Percentiles rank a stretch among this genome's conserved stretches.
phyloP scores from a whole-genome alignment of 768 basidiomycete genomes.

The Auriculariales sp. region DNA sequence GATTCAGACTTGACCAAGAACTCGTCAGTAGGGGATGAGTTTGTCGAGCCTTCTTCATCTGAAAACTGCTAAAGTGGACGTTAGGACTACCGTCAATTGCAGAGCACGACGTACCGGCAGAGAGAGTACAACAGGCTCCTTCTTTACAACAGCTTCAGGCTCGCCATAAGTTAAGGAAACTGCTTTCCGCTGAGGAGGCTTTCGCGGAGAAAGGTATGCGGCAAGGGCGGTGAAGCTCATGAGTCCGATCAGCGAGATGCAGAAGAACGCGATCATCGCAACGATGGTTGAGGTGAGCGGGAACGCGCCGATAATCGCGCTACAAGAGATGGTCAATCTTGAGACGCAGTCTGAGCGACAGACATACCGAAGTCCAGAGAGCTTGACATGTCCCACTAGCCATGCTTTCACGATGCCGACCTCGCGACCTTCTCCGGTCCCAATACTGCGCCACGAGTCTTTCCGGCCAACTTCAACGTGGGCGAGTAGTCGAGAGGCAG shows the following conservation, averaged over 20 bases:
- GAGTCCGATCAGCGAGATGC: conserved; percentile 5
- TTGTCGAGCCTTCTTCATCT: not conserved
- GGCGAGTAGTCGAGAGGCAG: conserved; percentile 36
- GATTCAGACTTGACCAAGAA: not conserved
- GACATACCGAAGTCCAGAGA: conserved; percentile 51
- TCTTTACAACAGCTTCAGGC: not conserved
- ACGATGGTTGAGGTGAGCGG: conserved; percentile 41
- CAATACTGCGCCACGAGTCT: conserved; percentile 59
- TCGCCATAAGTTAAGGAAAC: not conserved
- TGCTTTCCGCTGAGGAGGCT: not conserved
- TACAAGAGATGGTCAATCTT: conserved; percentile 14
- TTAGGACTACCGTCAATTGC: not conserved
- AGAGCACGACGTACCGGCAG: not conserved
- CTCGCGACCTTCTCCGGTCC: conserved; percentile 58
- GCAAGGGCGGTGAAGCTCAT: conserved; percentile 18
- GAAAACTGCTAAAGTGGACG: not conserved
- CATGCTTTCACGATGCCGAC: conserved; percentile 49
- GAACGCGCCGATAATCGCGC: conserved; percentile 57
- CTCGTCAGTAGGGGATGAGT: not conserved
- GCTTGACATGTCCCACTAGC: conserved; percentile 45
- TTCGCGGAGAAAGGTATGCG: conserved; percentile 16
- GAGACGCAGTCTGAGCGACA: not conserved
- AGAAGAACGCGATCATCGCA: conserved; percentile 21
- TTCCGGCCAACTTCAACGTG: conserved; percentile 56
- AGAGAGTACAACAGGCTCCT: not conserved